A percentile compares a stretch with the other conserved stretches of the same genome.
Evolutionary conservation across 768 basidiomycete species (phyloP).

Genomic region (Strobilomyces confusus): DNA sequence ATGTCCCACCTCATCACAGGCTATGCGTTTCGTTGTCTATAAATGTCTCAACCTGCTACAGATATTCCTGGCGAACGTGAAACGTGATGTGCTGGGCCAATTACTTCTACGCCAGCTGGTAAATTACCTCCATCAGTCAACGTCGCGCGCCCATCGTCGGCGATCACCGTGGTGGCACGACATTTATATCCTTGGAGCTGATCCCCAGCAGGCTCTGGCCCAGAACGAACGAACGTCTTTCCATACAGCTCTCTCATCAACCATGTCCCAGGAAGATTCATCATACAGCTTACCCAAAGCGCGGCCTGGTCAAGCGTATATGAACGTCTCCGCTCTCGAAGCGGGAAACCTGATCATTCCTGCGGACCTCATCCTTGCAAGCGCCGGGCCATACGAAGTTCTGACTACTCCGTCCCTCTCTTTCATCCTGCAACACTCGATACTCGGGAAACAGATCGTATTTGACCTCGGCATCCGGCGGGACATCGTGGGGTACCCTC

Average conservation of each 20-base stretch:
- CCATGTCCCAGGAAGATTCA: background rate
- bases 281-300: background rate
- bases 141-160: too few species aligned
- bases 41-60: too few species aligned
- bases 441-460: slow-evolving; percentile 35
- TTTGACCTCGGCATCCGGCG: slow-evolving; percentile 57
- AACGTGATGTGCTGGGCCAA: too few species aligned
- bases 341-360: slow-evolving; percentile 42
- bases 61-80: too few species aligned
- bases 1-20: too few species aligned
- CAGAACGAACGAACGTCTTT: too few species aligned
- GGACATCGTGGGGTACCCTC: slow-evolving; percentile 42
- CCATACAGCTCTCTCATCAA: background rate
- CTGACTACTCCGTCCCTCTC: slow-evolving; percentile 43
- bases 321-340: slow-evolving; percentile 53
- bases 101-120: too few species aligned
- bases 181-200: too few species aligned
- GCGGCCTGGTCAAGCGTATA: slow-evolving; percentile 33
- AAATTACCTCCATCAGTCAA: too few species aligned
- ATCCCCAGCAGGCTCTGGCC: too few species aligned
- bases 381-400: slow-evolving; percentile 6
- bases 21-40: too few species aligned
- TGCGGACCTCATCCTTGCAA: slow-evolving; percentile 7
- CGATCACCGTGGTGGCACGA: too few species aligned
- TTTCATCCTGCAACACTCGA: slow-evolving; percentile 50